Base-by-base conservation (phyloP, 495 filamentous ascomycete genomes). In the Xylaria longipes region DNA sequence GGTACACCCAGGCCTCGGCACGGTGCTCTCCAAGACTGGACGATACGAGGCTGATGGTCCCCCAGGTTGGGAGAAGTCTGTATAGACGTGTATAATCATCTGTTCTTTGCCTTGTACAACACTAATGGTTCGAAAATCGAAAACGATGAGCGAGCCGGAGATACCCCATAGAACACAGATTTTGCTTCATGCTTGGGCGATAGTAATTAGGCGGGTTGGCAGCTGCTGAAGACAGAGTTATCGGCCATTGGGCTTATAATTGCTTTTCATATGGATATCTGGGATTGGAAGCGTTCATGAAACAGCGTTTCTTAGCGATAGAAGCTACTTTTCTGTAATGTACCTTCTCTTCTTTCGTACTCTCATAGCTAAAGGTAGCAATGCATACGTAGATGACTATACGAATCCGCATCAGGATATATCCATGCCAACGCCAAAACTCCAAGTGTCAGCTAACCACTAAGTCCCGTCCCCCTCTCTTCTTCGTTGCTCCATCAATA, bases 1-100 rank as follows among this genome's bases (percentile, higher is more conserved):
- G 82, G 83, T 97, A 17, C 93, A 97, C 82, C 85, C 87, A 58
- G 93, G 94, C 0, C 82, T 98, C 31, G 96, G 93, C n/a, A 94
- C 92, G 1, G 91, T 93, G 33, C 82, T 98, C 58, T 91, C 91
- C 31, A 93, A 91, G 76, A 88, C 84, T 7, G 89, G 86, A 50
- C 76, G 87, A 41, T 97, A 94, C 78, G 93, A 97, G 80, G 91
- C 92, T 1, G 84, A 88, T 5, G 93, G 87, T 0, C 85, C 86
- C 1, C 54, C 86, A 0, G 87, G 78, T 39, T 86, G 84, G 84
- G 80, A 86, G 41, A 79, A 75, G 27, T 79, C 76, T 31, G 48
- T 12, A 43, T 71, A 58, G 3, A 37, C 22, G 45, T 64, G 37
- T 52, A 50, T 48, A 11, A 64, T 35, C 31, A 31, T 22, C 35